A percentile compares a stretch with the other conserved stretches of the same genome.
phyloP scores from a whole-genome alignment of 148 eudicot genomes.

The Arctostaphylos glauca region DNA sequence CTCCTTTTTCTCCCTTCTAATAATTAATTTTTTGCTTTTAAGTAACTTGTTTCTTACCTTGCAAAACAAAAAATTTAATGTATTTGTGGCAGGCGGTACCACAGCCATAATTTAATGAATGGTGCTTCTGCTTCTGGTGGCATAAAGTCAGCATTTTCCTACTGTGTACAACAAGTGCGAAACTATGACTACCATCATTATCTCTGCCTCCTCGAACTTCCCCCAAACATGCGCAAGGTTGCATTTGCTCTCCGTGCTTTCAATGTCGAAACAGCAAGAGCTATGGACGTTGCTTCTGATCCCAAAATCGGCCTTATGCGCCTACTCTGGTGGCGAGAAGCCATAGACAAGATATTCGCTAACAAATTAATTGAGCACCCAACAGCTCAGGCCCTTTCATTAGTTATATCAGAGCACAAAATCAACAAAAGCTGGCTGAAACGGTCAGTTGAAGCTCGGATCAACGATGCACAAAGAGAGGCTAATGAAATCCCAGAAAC shows the following conservation, averaged over 20 bases:
- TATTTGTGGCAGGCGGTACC: conserved; percentile 21
- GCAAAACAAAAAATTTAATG: too few relatives aligned
- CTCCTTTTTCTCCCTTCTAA: neutral
- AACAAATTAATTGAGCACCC: conserved; percentile 83
- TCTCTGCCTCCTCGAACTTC: conserved; percentile 93
- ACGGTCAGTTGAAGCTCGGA: conserved; percentile 80
- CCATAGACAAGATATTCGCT: conserved; percentile 69
- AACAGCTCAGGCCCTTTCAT: conserved; percentile 73
- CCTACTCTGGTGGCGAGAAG: conserved; percentile 92
- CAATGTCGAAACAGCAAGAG: conserved; percentile 88
- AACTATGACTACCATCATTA: conserved; percentile 91
- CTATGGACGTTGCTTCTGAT: conserved; percentile 95
- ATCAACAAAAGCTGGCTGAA: conserved; percentile 80
- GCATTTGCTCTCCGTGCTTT: conserved; percentile 97
- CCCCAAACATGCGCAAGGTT: conserved; percentile 73
- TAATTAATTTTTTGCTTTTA: neutral
- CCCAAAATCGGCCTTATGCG: conserved; percentile 97
- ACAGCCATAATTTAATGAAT: conserved; percentile 37
- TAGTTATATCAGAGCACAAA: conserved; percentile 58
- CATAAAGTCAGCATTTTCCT: conserved; percentile 69
- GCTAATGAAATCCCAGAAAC: conserved; percentile 45
- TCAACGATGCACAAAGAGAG: conserved; percentile 78
- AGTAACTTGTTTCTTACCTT: neutral
- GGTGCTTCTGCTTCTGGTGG: conserved; percentile 54
- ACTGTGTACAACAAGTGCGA: conserved; percentile 91